Conservation (phyloP, 2,329 filamentous ascomycete species). For the Decorospora gaudefroyi region DNA sequence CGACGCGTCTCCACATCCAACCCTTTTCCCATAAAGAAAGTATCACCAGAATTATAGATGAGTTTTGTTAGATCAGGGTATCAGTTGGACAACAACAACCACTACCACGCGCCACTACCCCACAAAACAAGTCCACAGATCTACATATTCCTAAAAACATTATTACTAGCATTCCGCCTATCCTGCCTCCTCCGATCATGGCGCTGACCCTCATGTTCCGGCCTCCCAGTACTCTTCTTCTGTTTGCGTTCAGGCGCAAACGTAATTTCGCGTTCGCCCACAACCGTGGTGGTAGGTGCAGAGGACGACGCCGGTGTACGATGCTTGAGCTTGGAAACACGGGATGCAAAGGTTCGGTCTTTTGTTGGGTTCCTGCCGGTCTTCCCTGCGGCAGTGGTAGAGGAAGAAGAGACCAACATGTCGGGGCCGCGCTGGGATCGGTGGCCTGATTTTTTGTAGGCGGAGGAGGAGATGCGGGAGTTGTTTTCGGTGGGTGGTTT, state of each 20-base stretch:
- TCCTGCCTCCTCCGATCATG: constrained; percentile 51
- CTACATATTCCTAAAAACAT: constrained; percentile 71
- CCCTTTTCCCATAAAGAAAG: too few species aligned
- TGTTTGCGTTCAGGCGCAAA: constrained; percentile 67
- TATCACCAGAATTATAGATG: too few species aligned
- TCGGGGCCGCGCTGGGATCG: constrained; percentile 46
- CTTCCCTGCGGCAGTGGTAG: constrained; percentile 38
- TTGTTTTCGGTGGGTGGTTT: constrained; percentile 41
- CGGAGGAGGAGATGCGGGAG: constrained; percentile 64
- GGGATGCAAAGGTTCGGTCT: constrained; percentile 62
- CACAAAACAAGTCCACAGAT: not conserved
- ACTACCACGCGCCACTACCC: too few species aligned
- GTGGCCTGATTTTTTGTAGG: constrained; percentile 64
- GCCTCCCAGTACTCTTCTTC: constrained; percentile 39
- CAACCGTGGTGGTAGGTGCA: constrained; percentile 40
- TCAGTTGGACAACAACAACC: too few species aligned
- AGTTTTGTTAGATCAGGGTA: constrained; percentile 4
- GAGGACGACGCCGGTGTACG: constrained; percentile 12
- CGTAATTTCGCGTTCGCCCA: constrained; percentile 67
- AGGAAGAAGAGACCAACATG: constrained; percentile 63
- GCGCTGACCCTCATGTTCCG: constrained; percentile 31
- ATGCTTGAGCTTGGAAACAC: constrained; percentile 52
- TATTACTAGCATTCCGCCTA: constrained; percentile 74
- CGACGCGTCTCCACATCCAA: too few species aligned
- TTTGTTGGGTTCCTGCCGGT: constrained; percentile 48